Percentiles rank a stretch among this genome's conserved stretches.
These are phyloP conservation scores for Populus ilicifolia DNA, from an alignment of 345 rosid genomes.

Conservation along the genomic window DNA sequence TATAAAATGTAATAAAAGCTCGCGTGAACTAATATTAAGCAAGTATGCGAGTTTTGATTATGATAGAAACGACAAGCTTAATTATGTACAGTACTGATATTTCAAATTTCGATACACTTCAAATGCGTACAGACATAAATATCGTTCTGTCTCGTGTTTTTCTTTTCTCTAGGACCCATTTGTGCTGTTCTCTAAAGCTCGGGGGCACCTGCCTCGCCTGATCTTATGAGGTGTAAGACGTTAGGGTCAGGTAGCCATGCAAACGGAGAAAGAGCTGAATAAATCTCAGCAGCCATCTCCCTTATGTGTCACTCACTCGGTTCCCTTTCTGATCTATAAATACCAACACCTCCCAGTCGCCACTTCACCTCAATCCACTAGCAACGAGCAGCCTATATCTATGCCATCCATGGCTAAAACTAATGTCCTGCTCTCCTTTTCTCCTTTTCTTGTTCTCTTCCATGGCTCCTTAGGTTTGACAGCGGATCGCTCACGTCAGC, in stretches of 20 bases:
- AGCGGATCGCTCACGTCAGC: constrained; percentile 21
- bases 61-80: too few relatives aligned
- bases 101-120: too few relatives aligned
- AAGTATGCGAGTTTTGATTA: too few relatives aligned
- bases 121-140: neutral
- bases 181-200: neutral
- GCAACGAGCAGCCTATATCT: neutral
- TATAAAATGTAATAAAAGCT: too few relatives aligned
- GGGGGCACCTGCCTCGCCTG: constrained; percentile 3
- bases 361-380: constrained; percentile 8
- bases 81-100: too few relatives aligned
- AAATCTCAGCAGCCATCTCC: neutral
- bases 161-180: neutral
- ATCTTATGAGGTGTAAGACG: constrained; percentile 21
- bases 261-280: constrained; percentile 11
- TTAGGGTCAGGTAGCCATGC: constrained; percentile 32
- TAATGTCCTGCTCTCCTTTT: constrained; percentile 26
- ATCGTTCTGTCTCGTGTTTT: neutral
- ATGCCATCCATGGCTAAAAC: constrained; percentile 21
- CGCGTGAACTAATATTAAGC: too few relatives aligned
- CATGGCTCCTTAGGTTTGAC: constrained; percentile 27
- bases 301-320: constrained; percentile 7
- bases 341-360: neutral
- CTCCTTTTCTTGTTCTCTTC: constrained; percentile 39
- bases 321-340: constrained; percentile 20